phyloP scores from a whole-genome alignment of 106 monocot species.

The Dioscorea dumetorum region DNA sequence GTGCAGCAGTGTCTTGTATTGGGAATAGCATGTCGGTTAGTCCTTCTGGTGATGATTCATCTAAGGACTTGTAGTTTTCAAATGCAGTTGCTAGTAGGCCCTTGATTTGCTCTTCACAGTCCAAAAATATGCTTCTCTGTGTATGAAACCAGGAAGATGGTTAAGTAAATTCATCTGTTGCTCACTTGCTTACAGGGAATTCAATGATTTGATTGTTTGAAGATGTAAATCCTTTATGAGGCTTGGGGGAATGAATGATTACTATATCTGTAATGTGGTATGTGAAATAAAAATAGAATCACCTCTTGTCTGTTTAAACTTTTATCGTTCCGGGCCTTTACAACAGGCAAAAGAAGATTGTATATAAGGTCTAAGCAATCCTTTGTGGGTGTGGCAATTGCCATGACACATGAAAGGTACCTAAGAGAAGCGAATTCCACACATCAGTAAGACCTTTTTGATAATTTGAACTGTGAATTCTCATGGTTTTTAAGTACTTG shows the following conservation, averaged over 20 bases:
- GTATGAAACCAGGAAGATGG: not conserved
- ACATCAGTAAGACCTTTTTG: not conserved
- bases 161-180: too few species aligned
- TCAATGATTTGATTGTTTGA: too few species aligned
- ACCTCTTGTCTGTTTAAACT: slow-evolving; percentile 91
- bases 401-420: slow-evolving; percentile 84
- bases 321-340: slow-evolving; percentile 61
- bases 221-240: too few species aligned
- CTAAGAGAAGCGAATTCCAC: slow-evolving; percentile 24
- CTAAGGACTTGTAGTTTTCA: slow-evolving; percentile 90
- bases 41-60: slow-evolving; percentile 69
- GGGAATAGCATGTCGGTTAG: slow-evolving; percentile 46
- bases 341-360: slow-evolving; percentile 60
- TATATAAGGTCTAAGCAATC: slow-evolving; percentile 74
- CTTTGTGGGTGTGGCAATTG: slow-evolving; percentile 86
- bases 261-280: not conserved
- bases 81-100: slow-evolving; percentile 60
- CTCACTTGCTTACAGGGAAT: too few species aligned
- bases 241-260: too few species aligned
- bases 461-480: not conserved
- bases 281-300: not conserved
- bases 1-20: slow-evolving; percentile 47
- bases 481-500: slow-evolving; percentile 32
- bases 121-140: slow-evolving; percentile 76
- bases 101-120: slow-evolving; percentile 80